A percentile compares a stretch with the other conserved stretches of the same genome.
These are phyloP conservation scores for Thymus mandschuricus DNA, from an alignment of 257 asterid species.

Conservation along the genomic window DNA sequence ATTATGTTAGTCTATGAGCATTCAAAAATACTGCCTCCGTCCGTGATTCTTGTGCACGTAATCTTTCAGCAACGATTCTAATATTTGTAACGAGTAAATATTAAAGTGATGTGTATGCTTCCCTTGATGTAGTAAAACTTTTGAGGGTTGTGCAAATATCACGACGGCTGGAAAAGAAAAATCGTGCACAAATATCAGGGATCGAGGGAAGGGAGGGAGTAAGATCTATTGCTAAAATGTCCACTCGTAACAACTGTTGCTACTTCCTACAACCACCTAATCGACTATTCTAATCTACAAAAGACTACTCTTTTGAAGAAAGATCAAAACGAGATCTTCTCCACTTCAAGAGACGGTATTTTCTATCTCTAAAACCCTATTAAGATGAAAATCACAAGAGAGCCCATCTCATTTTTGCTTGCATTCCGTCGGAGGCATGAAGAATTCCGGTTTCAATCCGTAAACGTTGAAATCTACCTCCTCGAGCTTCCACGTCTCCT, in stretches of 20 bases:
- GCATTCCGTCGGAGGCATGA: conserved; percentile 79
- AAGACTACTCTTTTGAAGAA: neutral
- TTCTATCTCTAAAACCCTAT: neutral
- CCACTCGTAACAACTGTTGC: neutral
- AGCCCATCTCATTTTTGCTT: conserved; percentile 6
- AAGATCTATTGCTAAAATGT: neutral
- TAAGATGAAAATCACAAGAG: neutral
- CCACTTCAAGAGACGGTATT: neutral
- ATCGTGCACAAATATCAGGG: too few relatives aligned
- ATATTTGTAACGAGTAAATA: too few relatives aligned
- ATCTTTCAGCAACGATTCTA: too few relatives aligned
- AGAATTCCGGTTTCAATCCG: conserved; percentile 69
- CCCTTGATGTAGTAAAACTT: too few relatives aligned
- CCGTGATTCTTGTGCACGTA: too few relatives aligned
- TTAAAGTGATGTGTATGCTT: too few relatives aligned
- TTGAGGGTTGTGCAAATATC: too few relatives aligned
- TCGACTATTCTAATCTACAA: neutral
- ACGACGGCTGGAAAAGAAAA: too few relatives aligned
- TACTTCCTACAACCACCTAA: neutral
- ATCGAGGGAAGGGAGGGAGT: too few relatives aligned
- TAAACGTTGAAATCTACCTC: conserved; percentile 78
- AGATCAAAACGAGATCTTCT: neutral
- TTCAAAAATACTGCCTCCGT: too few relatives aligned
- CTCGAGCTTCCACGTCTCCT: conserved; percentile 82
- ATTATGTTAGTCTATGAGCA: neutral